Base-by-base conservation (phyloP, 2,329 filamentous ascomycete genomes). In the Claviceps cyperi region DNA sequence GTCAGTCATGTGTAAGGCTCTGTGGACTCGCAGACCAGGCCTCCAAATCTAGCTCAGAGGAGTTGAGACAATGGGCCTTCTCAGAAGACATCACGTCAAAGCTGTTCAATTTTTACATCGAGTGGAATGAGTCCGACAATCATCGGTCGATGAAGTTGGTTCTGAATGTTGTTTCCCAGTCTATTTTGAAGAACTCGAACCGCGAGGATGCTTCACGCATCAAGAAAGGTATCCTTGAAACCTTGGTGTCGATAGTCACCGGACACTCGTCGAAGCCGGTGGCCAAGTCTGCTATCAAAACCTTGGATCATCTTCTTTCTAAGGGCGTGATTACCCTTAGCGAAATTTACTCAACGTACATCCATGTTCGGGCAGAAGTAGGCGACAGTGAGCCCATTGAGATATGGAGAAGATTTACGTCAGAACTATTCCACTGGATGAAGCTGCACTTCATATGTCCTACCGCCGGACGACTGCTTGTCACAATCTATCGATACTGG, bases 231-330 rank as follows among this genome's bases (percentile, higher is more conserved):
- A 68, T 83, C 6, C 58, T 81, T 15, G 62, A 70, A 24, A 74
- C 68, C 5, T 70, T 81, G 6, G 59, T 84, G 15, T 73, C 76
- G 1, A 77, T 83, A 14, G 73, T 86, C 41, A 71, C 74, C 21
- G 74, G 77, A 51, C 72, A 77, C 52, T 78, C 78, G 36, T 72
- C 79, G 15, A 80, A 77, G 54, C 75, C 80, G 9, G 71, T 82
- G 48, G 79, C 81, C 40, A 87, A 87, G 61, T 83, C 83, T 37
- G 78, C 81, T 6, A 75, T 88, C 53, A 81, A 82, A 58, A 76
- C 76, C 15, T 66, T 87, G 38, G 80, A 84, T 46, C 75, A 81
- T 57, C 76, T 88, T 51, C 60, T 88, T 3, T 67, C 71, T 46
- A 87, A 84, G 61, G 67, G 70, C 2, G 69, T 81, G 13, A 64